Evolutionary conservation across 139 green algal genomes (phyloP).

Genomic region (Marvania coccoides): DNA sequence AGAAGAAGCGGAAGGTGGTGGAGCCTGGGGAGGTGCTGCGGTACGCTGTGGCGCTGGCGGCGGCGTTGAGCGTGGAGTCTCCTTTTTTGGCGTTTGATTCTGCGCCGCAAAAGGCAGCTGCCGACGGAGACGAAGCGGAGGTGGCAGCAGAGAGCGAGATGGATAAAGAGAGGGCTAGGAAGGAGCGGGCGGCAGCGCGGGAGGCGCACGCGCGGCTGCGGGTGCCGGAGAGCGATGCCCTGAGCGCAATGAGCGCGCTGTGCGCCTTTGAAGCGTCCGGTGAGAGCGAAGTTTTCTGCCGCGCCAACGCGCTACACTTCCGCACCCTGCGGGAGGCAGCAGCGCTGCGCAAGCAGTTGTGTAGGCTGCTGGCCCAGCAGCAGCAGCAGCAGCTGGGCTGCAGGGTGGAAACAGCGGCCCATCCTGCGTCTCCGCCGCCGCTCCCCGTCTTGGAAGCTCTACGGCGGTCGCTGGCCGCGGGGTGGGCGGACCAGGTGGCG

Average conservation of each 20-base stretch:
- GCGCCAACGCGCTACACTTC: conserved; percentile 57
- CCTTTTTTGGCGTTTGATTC: conserved; percentile 75
- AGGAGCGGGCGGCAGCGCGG: conserved; percentile 12
- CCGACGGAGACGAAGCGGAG: conserved; percentile 5
- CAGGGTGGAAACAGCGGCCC: neutral
- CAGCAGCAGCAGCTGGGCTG: neutral
- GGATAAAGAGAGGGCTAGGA: conserved; percentile 8
- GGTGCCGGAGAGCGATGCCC: conserved; percentile 58
- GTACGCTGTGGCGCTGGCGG: conserved; percentile 73
- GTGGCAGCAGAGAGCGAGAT: conserved; percentile 8
- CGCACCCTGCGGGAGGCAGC: conserved; percentile 65
- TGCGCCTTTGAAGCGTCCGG: conserved; percentile 58
- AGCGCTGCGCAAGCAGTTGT: conserved; percentile 59
- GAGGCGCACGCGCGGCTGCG: conserved; percentile 57
- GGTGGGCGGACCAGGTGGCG: conserved; percentile 83
- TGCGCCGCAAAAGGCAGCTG: neutral
- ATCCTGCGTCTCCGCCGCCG: conserved; percentile 11
- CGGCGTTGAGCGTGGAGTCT: conserved; percentile 69
- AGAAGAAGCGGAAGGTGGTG: neutral
- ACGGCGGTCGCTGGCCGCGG: conserved; percentile 57
- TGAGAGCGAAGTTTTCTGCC: conserved; percentile 40
- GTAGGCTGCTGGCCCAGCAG: conserved; percentile 21
- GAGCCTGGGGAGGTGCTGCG: neutral
- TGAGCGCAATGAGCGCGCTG: conserved; percentile 69
- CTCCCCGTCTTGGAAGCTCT: conserved; percentile 38